These are phyloP conservation scores for Apiotrichum brassicae DNA, from an alignment of 1,284 basidiomycete genomes.

Conservation along the genomic window DNA sequence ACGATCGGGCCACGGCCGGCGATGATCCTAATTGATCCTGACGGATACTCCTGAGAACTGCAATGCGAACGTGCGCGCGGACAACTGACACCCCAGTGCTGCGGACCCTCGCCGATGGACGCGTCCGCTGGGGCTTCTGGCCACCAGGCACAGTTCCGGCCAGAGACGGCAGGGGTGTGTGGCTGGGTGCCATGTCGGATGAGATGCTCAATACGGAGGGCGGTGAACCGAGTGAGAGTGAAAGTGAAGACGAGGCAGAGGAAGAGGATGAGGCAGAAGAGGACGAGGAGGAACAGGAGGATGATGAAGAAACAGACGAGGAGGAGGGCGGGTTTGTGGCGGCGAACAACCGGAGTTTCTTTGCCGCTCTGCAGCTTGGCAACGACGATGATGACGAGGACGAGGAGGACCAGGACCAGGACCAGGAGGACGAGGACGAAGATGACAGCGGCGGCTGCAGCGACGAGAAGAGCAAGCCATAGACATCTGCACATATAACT, in stretches of 20 bases:
- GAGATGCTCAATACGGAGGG: background rate
- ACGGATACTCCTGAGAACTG: too few species aligned
- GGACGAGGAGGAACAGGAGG: slow-evolving; percentile 9
- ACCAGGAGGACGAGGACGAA: background rate
- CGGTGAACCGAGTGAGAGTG: slow-evolving; percentile 11
- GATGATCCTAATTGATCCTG: too few species aligned
- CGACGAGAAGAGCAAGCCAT: too few species aligned
- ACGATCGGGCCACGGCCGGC: too few species aligned
- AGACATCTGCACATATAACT: too few species aligned
- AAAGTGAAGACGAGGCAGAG: slow-evolving; percentile 8
- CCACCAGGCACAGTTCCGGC: slow-evolving; percentile 47
- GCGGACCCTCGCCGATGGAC: slow-evolving; percentile 68
- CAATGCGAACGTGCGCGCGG: too few species aligned
- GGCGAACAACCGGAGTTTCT: slow-evolving; percentile 31
- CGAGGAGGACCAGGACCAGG: slow-evolving; percentile 1
- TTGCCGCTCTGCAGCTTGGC: slow-evolving; percentile 40
- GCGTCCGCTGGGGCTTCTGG: slow-evolving; percentile 77
- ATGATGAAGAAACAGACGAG: slow-evolving; percentile 18
- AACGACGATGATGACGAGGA: slow-evolving; percentile 23
- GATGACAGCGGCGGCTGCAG: too few species aligned
- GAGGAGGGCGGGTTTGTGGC: slow-evolving; percentile 14
- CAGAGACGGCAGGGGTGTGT: slow-evolving; percentile 21
- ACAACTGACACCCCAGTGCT: too few species aligned
- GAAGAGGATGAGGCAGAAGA: slow-evolving; percentile 10
- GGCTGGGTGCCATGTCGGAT: slow-evolving; percentile 14